Conservation (phyloP, 129 eudicot species). For the Arctium lappa region DNA sequence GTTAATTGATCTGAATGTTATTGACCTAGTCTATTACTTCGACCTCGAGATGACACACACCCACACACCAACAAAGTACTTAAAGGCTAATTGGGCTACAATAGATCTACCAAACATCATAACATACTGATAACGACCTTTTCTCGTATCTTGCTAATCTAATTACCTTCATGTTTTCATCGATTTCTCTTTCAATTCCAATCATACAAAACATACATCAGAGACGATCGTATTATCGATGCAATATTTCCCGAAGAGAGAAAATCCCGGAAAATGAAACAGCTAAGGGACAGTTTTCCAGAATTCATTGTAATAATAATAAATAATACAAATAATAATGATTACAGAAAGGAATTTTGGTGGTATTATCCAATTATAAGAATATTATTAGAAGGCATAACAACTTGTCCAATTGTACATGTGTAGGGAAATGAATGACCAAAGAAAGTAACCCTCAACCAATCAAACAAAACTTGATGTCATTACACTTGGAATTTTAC, state of each 20-base stretch:
- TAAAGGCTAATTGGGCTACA: neutral
- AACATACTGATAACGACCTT: neutral
- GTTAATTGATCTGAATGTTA: neutral
- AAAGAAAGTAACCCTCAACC: slow-evolving; percentile 18
- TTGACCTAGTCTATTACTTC: neutral
- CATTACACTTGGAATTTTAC: slow-evolving; percentile 4
- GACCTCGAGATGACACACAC: neutral
- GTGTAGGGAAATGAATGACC: slow-evolving; percentile 14
- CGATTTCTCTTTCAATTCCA: neutral
- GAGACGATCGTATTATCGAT: neutral
- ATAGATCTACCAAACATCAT: neutral
- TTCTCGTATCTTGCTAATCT: neutral
- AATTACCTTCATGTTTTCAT: neutral
- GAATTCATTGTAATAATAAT: neutral
- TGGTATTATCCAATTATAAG: neutral
- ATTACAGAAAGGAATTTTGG: neutral
- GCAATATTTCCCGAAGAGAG: neutral
- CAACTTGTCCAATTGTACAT: slow-evolving; percentile 22
- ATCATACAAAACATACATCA: neutral
- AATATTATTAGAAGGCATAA: slow-evolving; percentile 12
- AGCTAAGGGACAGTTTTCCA: neutral
- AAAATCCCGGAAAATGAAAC: neutral
- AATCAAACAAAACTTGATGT: slow-evolving; percentile 26
- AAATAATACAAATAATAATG: neutral
- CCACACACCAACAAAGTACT: neutral